Evolutionary conservation across 2,329 filamentous ascomycete species (phyloP), one percentile per base, ranked within the genome.

Genomic region (Exserohilum turcica): DNA sequence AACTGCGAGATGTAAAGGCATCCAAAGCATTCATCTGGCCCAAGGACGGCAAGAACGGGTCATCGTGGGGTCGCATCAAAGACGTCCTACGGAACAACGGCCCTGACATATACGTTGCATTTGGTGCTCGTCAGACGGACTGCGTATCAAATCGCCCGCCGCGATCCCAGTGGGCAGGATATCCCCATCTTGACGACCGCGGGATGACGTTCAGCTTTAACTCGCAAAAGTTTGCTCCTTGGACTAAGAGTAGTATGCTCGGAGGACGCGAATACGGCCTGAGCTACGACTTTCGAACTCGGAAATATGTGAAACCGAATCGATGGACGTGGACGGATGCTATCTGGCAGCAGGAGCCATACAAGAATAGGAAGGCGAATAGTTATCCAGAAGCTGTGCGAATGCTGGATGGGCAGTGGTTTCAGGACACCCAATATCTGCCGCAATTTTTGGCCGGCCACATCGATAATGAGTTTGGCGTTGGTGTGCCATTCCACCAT

Each of bases 21-120:
- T 56, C 57, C 18, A 74, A 77, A 42, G 75, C 76, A 64, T 78
- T 73, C 52, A 71, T 78, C 12, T 78, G 79, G 67, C 79, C 78
- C 0, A 73, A 73, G 40, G 78, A 80, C 54, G 76, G 77, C 27
- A 74, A 72, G 35, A 68, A 74, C 15, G 62, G 65, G 1, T 71
- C 70, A 0, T 66, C 57, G 2, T 64, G 67, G 54, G 76, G 77
- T 8, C 67, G 79, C 13, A 57, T 77, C 48, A 79, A 76, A 56
- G 79, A 81, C 47, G 71, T 76, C 15, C 32, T 79, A 19, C 66
- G 61, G 2, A 67, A 71, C 44, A 68, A 74, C 52, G 79, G 79
- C 3, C 75, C 79, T 2, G 78, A 80, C 48, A 76, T 80, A 32
- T 77, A 76, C 56, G 63, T 80, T n/a, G 65, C 73, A 2, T 70